phyloP scores from a whole-genome alignment of 2,329 filamentous ascomycete species.

The Colletotrichum sp. region DNA sequence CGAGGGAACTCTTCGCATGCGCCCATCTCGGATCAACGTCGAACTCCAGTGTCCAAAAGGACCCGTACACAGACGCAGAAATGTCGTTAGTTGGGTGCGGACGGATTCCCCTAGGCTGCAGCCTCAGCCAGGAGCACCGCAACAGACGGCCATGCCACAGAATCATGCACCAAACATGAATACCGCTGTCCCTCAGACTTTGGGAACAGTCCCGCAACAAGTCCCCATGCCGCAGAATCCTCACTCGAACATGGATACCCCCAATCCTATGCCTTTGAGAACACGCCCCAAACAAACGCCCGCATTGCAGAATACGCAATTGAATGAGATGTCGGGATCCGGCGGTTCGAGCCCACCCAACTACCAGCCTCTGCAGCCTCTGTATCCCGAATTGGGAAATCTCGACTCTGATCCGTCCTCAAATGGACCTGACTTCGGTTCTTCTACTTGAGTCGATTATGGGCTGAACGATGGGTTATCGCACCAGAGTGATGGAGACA shows the following conservation, averaged over 20 bases:
- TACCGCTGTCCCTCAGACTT: background rate
- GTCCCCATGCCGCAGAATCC: accelerated
- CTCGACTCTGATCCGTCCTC: background rate
- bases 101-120: background rate
- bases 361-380: background rate
- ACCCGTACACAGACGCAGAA: accelerated
- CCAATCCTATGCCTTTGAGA: background rate
- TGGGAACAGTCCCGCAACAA: background rate
- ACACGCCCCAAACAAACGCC: background rate
- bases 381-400: background rate
- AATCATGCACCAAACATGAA: background rate
- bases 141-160: background rate
- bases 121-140: background rate
- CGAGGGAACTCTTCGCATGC: background rate
- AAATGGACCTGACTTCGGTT: background rate
- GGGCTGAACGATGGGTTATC: background rate
- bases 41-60: accelerated
- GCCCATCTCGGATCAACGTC: background rate
- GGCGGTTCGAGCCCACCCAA: background rate
- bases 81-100: background rate
- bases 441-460: background rate
- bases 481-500: background rate
- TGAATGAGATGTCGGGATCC: background rate
- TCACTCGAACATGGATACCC: background rate
- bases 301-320: background rate